phyloP scores from a whole-genome alignment of 371 early-diverging fungal species.

The Mucor mucedo region DNA sequence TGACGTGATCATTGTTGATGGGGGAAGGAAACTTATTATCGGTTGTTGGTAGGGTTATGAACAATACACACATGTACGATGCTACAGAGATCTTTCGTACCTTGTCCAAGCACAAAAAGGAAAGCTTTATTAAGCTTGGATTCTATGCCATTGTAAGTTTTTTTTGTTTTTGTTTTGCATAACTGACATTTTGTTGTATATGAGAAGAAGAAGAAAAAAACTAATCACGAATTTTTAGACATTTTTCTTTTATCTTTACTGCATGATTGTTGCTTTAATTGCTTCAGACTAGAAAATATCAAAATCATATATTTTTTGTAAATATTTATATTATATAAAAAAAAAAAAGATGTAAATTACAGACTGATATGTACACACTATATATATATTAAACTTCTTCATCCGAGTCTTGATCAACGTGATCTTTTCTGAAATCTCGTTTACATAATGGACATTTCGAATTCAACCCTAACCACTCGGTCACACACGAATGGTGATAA shows the following conservation, averaged over 20 bases:
- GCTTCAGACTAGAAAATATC: conserved; percentile 27
- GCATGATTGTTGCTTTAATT: conserved; percentile 65
- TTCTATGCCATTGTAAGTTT: conserved; percentile 78
- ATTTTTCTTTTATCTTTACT: conserved; percentile 88
- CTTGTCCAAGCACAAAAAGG: conserved; percentile 84
- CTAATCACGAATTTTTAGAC: conserved; percentile 31
- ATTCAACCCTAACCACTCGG: conserved; percentile 42
- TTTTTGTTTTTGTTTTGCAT: no score
- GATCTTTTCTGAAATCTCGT: conserved; percentile 34
- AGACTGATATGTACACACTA: neutral
- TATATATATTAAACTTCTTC: conserved; percentile 4
- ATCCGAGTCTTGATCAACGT: conserved; percentile 9
- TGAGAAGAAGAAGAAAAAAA: no score
- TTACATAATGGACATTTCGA: conserved; percentile 45
- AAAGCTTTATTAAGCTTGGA: conserved; percentile 89
- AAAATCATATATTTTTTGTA: neutral
- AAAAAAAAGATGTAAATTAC: conserved; percentile 2
- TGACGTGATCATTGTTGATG: no score
- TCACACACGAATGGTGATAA: conserved; percentile 37
- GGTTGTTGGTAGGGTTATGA: conserved; percentile 58
- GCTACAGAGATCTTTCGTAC: conserved; percentile 95
- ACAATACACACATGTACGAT: conserved; percentile 86
- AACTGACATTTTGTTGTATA: no score
- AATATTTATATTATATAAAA: conserved; percentile 4
- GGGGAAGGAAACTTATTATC: neutral